Evolutionary conservation across 768 basidiomycete species (phyloP), one percentile per base, ranked within the genome.

Genomic region (Rhodotorula kratochvilovae): DNA sequence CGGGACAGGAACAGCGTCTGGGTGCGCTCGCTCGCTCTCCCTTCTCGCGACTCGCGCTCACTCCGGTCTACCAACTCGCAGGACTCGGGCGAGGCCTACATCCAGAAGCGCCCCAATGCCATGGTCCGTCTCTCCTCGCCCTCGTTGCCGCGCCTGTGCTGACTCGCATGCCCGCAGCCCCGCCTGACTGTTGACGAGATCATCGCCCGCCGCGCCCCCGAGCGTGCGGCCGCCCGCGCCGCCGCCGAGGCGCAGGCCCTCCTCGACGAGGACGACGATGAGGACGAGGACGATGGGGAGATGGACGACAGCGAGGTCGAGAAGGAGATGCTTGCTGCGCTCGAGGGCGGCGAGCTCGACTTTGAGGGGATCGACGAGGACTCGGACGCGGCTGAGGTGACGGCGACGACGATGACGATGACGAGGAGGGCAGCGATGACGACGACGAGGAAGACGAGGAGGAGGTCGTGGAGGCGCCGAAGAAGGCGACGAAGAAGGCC

Each of bases 361-460:
- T 51, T 45, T 31, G 69, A 69, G n/a, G 70, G 62, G 0, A 35
- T 59, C 36, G 76, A 65, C n/a, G 65, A 48, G 15, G 61, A 63
- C 25, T 61, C 64, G 46, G 70, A 71, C 35, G 67, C 65, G 45
- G 66, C 43, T 8, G 51, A 39, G 12, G 63, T 5, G 57, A 61
- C 7, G 68, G 27, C 12, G 60, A 57, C 39, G 35, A 33, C 31
- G 68, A 73, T 13, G 73, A 69, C 5, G 70, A 64, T 7, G 76
- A 72, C 8, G 77, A 78, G 16, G 76, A 73, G 25, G 73, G 43
- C 19, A 82, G 82, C 39, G 81, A 66, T 1, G 45, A 23, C 25
- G 63, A 25, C 3, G 59, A 33, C 1, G 71, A 69, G 42, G 39
- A 39, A 39, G n/a, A n/a, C n/a, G 67, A 66, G 56, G 42, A 57